Base-by-base conservation (phyloP, 768 basidiomycete species). In the Collybiopsis luxurians region DNA sequence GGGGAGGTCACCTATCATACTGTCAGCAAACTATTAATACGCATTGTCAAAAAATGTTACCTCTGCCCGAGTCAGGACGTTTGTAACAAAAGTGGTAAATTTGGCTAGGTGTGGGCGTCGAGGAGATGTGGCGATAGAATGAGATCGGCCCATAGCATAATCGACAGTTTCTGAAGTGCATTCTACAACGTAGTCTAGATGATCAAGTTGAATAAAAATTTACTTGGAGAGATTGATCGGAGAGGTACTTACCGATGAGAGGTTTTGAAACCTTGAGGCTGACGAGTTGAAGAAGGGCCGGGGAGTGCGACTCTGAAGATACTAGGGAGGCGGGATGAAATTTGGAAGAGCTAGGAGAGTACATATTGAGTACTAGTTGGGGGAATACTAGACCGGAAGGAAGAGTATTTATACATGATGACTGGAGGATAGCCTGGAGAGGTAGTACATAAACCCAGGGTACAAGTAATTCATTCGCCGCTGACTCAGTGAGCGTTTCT, bases 31-130 rank as follows among this genome's bases (percentile, higher is more conserved):
- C n/a, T n/a, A n/a, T n/a, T n/a, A n/a, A n/a, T n/a, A n/a, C n/a
- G n/a, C n/a, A n/a, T n/a, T n/a, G n/a, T n/a, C n/a, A n/a, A n/a
- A n/a, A n/a, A n/a, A n/a, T n/a, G n/a, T 79, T 62, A 92, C 82
- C 67, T 91, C 89, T 36, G 89, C 88, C 49, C 87, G 84, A 44
- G 77, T 74, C 67, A 91, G 77, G 65, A 91, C 85, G 59, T 84
- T 83, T 42, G 76, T 70, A 57, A 83, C 87, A 64, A 90, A 88
- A n/a, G 77, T 72, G 56, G 78, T 72, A 71, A 90, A 90, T 60
- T 81, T 74, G 46, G 76, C 61, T 63, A 81, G 80, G 53, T 83
- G 79, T 7, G 84, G 71, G 55, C 75, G 77, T 52, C 81, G 77
- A n/a, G 77, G 64, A 36, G 71, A 50, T 2, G 83, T 81, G 21